Evolutionary conservation across 1,139 yeast species (phyloP).

Genomic region (Yamadazyma friedrichii): DNA sequence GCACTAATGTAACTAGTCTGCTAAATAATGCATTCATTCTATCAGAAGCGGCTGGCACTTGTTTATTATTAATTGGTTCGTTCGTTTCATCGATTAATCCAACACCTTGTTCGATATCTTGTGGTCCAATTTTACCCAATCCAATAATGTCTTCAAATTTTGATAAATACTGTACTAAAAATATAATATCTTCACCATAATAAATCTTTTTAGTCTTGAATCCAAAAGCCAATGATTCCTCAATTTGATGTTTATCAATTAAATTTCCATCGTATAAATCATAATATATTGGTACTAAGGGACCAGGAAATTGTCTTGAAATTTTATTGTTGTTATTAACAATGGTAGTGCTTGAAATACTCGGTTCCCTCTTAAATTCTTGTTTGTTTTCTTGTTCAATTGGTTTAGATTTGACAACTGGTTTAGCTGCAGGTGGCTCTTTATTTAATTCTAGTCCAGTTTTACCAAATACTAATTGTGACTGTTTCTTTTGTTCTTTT

Average conservation of each 20-base stretch:
- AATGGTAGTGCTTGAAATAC: conserved; percentile 34
- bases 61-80: conserved; percentile 11
- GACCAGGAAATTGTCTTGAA: conserved; percentile 41
- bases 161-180: conserved; percentile 40
- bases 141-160: conserved; percentile 37
- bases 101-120: conserved; percentile 51
- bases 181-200: conserved; percentile 46
- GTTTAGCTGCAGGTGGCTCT: neutral
- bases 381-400: neutral
- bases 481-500: conserved; percentile 16
- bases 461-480: conserved; percentile 15
- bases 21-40: conserved; percentile 37
- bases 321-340: conserved; percentile 27
- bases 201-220: conserved; percentile 27
- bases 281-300: conserved; percentile 35
- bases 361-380: neutral
- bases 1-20: conserved; percentile 34
- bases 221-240: conserved; percentile 29
- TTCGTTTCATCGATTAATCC: conserved; percentile 21
- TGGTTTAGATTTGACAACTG: neutral
- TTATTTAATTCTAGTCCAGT: conserved; percentile 2
- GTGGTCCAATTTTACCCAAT: conserved; percentile 39
- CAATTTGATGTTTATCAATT: conserved; percentile 16
- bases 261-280: conserved; percentile 40
- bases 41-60: conserved; percentile 23